Evolutionary conservation across 495 filamentous ascomycete genomes (phyloP), one percentile per base, ranked within the genome.

Genomic region (Penicillium salamii): DNA sequence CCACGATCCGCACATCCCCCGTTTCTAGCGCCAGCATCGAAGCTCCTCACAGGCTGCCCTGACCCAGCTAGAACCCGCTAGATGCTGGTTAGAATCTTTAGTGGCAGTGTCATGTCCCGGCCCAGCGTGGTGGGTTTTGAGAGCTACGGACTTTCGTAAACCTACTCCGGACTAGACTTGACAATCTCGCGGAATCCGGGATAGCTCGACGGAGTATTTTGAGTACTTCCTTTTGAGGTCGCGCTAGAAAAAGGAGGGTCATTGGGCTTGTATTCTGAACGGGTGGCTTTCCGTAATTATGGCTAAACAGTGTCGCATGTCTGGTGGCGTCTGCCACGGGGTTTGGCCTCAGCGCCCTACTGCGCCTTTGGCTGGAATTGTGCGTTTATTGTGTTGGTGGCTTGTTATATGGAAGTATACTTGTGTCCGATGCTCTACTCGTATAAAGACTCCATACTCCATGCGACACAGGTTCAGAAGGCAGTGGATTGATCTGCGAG

Each of bases 1-100:
- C 61, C 58, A 58, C 58, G 61, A 61, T 59, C 61, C 61, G 58
- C 61, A 33, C 54, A 42, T 56, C 46, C 61, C 49, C 52, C 53
- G 57, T 52, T 50, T 44, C 57, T 59, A 59, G 59, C 49, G 58
- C 14, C 45, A 14, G 28, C 46, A 41, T 42, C 41, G 52, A 62
- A 50, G 18, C 34, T 47, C 12, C 43, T 48, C 12, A 23, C 33
- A 38, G 42, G 42, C 18, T 45, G 35, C 21, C 21, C 31, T 23
- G 48, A 23, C 15, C 41, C 46, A 56, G 48, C 59, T 63, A 61
- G 61, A 63, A 55, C 45, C 47, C 58, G 54, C 61, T 63, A 61
- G 61, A 61, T 46, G 23, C 42, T 17, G 43, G 33, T 43, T 49
- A 46, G 51, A 61, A 53, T 39, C 29, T 29, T 31, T 18, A 28